These are phyloP conservation scores for Trametes sanguinea DNA, from an alignment of 768 basidiomycete genomes.

Conservation along the genomic window DNA sequence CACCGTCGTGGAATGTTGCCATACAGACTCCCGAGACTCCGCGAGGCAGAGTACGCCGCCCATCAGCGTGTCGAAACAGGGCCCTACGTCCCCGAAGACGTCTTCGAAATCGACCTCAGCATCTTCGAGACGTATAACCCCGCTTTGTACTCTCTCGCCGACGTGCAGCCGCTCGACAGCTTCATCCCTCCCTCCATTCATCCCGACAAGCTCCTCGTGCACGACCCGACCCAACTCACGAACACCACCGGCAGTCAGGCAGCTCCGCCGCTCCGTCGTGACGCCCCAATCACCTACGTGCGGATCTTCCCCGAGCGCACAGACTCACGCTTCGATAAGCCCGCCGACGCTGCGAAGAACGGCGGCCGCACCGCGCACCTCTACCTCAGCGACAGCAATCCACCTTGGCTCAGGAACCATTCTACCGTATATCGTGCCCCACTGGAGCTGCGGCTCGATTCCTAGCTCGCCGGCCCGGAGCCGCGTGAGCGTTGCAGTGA, in stretches of 20 bases:
- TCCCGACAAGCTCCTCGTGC: conserved; percentile 22
- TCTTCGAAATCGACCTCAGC: neutral
- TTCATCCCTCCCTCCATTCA: conserved; percentile 21
- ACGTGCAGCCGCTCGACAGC: conserved; percentile 10
- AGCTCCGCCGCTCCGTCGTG: neutral
- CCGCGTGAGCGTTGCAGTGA: conserved; percentile 26
- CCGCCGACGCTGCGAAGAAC: neutral
- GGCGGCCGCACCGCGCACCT: conserved; percentile 40
- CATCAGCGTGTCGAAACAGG: no score
- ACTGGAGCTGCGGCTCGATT: conserved; percentile 44
- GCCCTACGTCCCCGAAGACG: neutral
- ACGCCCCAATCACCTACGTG: conserved; percentile 11
- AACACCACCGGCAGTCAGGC: neutral
- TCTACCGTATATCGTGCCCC: conserved; percentile 51
- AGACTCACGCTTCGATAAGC: neutral
- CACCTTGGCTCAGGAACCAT: conserved; percentile 45
- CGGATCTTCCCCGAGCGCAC: conserved; percentile 1
- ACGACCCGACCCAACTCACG: conserved; percentile 7
- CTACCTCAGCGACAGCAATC: conserved; percentile 44
- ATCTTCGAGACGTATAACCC: neutral
- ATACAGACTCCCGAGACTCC: no score
- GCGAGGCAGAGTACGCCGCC: no score
- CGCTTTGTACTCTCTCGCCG: neutral
- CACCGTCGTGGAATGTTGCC: no score
- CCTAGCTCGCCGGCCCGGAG: conserved; percentile 8